phyloP scores from a whole-genome alignment of 139 green algal species.

The Pseudopediastrum boryanum region DNA sequence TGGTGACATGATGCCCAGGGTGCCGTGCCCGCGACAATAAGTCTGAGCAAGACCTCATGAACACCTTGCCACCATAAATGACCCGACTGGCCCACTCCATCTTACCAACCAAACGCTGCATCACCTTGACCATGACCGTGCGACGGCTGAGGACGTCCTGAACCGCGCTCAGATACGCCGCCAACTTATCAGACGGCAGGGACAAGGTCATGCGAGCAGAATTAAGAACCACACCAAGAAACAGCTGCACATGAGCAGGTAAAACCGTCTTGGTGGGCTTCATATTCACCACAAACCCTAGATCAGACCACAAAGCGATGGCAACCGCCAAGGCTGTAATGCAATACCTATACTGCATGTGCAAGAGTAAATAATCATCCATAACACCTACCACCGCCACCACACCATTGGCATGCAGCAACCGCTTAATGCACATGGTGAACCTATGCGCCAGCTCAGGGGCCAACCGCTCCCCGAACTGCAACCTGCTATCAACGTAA shows the following conservation, averaged over 20 bases:
- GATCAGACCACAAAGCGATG: not conserved
- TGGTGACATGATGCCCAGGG: too few species aligned
- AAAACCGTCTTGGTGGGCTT: not conserved
- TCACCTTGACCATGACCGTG: not conserved
- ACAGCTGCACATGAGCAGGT: not conserved
- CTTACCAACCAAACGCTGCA: not conserved
- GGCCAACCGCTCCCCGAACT: slow-evolving; percentile 3
- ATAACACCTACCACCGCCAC: not conserved
- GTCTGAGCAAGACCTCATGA: not conserved
- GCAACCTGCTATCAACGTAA: slow-evolving; percentile 7
- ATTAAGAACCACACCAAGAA: slow-evolving; percentile 3
- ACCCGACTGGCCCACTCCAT: not conserved
- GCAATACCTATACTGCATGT: not conserved
- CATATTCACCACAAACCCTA: slow-evolving; percentile 8
- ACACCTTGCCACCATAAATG: not conserved
- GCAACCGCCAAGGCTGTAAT: not conserved
- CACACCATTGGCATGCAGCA: slow-evolving; percentile 4
- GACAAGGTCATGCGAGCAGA: slow-evolving; percentile 2
- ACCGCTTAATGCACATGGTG: slow-evolving; percentile 12
- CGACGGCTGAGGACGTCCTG: not conserved
- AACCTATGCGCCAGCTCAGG: slow-evolving; percentile 10
- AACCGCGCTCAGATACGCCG: not conserved
- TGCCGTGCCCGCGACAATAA: too few species aligned
- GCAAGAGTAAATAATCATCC: slow-evolving; percentile 9
- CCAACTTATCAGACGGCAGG: not conserved